Base-by-base conservation (phyloP, 169 alveolate species). In the Nephromyces sp. region DNA sequence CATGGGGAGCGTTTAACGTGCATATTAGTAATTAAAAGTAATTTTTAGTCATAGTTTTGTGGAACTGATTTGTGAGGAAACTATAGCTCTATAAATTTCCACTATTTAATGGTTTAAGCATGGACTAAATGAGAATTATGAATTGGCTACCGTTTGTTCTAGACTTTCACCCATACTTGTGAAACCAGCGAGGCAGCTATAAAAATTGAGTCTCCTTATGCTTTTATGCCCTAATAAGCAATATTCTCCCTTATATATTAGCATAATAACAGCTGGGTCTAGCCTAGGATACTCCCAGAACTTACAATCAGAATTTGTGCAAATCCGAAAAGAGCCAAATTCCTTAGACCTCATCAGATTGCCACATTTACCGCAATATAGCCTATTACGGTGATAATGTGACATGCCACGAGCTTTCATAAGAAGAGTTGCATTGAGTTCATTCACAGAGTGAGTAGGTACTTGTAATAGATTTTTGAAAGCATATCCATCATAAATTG, bases 111-210 rank as follows among this genome's bases (percentile, higher is more conserved):
- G 4, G 28, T 33, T 4, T 6, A 28, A 6, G 5, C 68, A 5
- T 5, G 68, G 6, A 5, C 5, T 15, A 21, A 66, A 5, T 15
- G n/a, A n/a, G n/a, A n/a, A n/a, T 70, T 66, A 70, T 5, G 5
- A 5, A 5, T 15, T 66, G 4, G 4, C 6, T 68, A 35, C 74
- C 66, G 71, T 68, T 51, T 68, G 62, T 64, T 75, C 82, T 32
- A 75, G 28, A 21, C 72, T 53, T 32, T 75, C 82, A 2, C 82
- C 82, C 27, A 75, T 35, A 66, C 70, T 77, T 6, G 57, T 72
- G 53, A 75, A 75, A 61, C 82, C 82, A 0, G 76, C 70, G 31
- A 75, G 21, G 25, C 77, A 65, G 1, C 75, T 66, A 52, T 51
- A 75, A n/a, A 72, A 66, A 0, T 72, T 69, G 0, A 31, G n/a